Base-by-base conservation (phyloP, 306 rosid species). In the Castanea mollissima region DNA sequence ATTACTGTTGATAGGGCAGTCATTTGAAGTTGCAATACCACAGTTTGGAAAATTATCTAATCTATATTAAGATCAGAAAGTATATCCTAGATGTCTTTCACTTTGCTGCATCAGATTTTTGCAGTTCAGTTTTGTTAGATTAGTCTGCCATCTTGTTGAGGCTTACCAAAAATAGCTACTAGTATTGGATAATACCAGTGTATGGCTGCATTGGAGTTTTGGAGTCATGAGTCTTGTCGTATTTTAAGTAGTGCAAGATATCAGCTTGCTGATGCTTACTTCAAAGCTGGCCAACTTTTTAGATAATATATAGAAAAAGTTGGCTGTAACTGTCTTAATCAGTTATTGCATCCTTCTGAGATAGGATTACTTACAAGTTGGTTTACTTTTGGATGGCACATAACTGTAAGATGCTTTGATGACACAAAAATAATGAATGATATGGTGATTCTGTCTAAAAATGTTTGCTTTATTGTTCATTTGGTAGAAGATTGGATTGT, bases 1-100 rank as follows among this genome's bases (percentile, higher is more conserved):
- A 94, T 91, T 55, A 80, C 86, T 23, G 82, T 91, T 65, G 86
- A 85, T 74, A 84, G 81, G 57, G 74, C 80, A 69, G 64, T 76
- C 82, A 29, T 75, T 74, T 74, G 78, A 59, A 71, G 79, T 44
- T 91, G 14, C 27, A 51, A 23, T 16, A 15, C 34, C n/a, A 56
- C 7, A 10, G 23, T 25, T 67, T 35, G 72, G 51, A 35, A 67
- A 34, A 19, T 67, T 3, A 64, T 16, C 0, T 5, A 21, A 34
- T 6, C 7, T 19, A 34, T 4, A 67, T 67, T 46, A 19, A 21
- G 20, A 63, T 13, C 38, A 14, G 41, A 29, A 27, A 35, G 72
- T 34, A 35, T 34, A 11, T 3, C 3, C 27, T n/a, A 5, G 54
- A 34, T n/a, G 67, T 60, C 16, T 58, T 31, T 35, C 72, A 19